These are phyloP conservation scores for Fragaria vesca DNA, from an alignment of 306 rosid species.

Conservation along the genomic window DNA sequence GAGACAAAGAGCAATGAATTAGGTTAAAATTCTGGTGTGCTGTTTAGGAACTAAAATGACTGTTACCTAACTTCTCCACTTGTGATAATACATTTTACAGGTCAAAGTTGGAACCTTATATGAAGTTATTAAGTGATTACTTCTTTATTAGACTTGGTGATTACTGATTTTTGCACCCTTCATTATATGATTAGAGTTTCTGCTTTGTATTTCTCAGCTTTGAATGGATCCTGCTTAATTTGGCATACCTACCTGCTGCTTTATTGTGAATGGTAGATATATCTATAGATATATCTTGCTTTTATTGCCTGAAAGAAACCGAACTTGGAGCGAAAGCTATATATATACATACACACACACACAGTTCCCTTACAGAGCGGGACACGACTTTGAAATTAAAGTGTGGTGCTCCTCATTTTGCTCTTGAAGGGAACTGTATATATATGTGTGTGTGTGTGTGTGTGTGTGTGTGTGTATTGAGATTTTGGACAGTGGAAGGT, in stretches of 20 bases:
- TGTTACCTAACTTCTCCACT: slow-evolving; percentile 34
- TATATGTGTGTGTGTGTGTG: too few relatives aligned
- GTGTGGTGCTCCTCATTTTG: too few relatives aligned
- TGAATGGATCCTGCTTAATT: background rate
- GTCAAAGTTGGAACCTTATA: background rate
- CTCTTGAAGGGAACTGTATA: too few relatives aligned
- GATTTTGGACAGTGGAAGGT: slow-evolving; percentile 21
- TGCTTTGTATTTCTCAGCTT: slow-evolving; percentile 8
- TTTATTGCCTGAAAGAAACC: slow-evolving; percentile 1
- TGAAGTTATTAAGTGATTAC: background rate
- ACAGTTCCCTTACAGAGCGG: too few relatives aligned
- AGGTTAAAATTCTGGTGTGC: slow-evolving; percentile 25
- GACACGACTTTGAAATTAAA: too few relatives aligned
- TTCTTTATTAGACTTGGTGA: background rate
- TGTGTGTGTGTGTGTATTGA: background rate
- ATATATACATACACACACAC: too few relatives aligned
- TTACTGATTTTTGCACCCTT: background rate
- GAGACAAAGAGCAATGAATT: slow-evolving; percentile 2
- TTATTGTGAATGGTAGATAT: background rate
- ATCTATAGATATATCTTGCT: background rate
- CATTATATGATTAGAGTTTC: slow-evolving; percentile 7
- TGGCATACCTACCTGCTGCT: slow-evolving; percentile 7
- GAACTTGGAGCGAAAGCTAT: background rate
- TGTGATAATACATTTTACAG: slow-evolving; percentile 14
- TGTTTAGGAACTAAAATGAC: slow-evolving; percentile 32